Evolutionary conservation across 1,284 basidiomycete genomes (phyloP).

Genomic region (Cutaneotrichosporon mucoides): DNA sequence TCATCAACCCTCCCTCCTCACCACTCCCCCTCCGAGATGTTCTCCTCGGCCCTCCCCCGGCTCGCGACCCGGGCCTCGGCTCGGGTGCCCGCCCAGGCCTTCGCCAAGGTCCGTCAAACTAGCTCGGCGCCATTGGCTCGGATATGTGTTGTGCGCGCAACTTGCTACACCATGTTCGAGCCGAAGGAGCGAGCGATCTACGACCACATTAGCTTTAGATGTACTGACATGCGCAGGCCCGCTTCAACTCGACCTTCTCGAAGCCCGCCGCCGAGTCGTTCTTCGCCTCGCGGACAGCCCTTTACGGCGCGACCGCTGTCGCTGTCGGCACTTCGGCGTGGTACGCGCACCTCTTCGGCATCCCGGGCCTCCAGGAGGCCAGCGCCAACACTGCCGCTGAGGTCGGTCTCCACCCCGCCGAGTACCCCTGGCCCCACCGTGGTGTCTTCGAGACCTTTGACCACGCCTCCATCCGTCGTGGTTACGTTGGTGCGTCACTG

Average conservation of each 20-base stretch:
- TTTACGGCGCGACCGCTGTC: constrained; percentile 71
- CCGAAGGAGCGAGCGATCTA: background rate
- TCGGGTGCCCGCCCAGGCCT: constrained; percentile 16
- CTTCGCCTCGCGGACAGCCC: constrained; percentile 65
- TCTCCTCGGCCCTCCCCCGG: constrained; percentile 42
- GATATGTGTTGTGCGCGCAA: background rate
- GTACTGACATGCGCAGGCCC: constrained; percentile 26
- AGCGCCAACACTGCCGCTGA: constrained; percentile 87
- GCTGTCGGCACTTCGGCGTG: constrained; percentile 86
- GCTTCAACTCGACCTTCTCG: constrained; percentile 40
- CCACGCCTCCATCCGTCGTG: constrained; percentile 89
- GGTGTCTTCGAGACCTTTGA: constrained; percentile 89
- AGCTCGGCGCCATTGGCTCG: constrained; percentile 1
- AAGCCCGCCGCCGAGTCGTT: constrained; percentile 20
- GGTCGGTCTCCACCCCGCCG: constrained; percentile 85
- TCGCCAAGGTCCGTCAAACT: constrained; percentile 20
- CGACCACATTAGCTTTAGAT: too few species aligned
- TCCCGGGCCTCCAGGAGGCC: constrained; percentile 80
- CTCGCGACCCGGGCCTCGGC: constrained; percentile 36
- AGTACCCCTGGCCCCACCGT: constrained; percentile 87
- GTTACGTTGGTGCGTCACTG: constrained; percentile 63
- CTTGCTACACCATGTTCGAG: too few species aligned
- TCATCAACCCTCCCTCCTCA: constrained; percentile 10
- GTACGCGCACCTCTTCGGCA: constrained; percentile 93
- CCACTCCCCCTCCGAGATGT: constrained; percentile 29